Base-by-base conservation (phyloP, 768 basidiomycete species). In the Brasilioporus rufonigricans region DNA sequence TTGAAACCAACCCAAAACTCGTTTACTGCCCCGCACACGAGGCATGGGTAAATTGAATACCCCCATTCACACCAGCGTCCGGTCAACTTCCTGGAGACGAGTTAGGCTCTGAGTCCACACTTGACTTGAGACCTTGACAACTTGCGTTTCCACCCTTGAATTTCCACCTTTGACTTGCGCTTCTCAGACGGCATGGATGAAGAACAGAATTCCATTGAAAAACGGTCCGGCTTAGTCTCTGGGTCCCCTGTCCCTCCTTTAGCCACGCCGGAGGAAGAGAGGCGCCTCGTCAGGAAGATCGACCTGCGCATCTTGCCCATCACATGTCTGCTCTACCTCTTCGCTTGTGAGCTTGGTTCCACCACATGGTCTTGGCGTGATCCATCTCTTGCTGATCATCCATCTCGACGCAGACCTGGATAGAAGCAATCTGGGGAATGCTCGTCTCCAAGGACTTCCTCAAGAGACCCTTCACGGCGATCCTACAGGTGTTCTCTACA, bases 391-490 rank as follows among this genome's bases (percentile, higher is more conserved):
- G n/a, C 52, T 47, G 31, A 59, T 32, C 23, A 14, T 27, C 21
- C 13, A 10, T 31, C 13, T 44, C 47, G 21, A 47, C 32, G 26
- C 23, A 73, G 70, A 82, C 64, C 72, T 93, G 55, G 90, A 91
- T 63, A 80, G 91, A 56, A 83, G 83, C 5, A 91, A 91, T 61
- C 66, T 90, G 38, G 89, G 89, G 11, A 91, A 91, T 66, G 90
- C 89, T 24, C 79, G 89, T 53, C 72, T 91, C n/a, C n/a, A n/a
- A n/a, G n/a, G n/a, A n/a, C n/a, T n/a, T n/a, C n/a, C n/a, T n/a
- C n/a, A n/a, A n/a, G n/a, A 91, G 60, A 71, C 75, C 10, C 80
- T 91, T 10, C 74, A 76, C 9, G 87, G 88, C 7, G 89, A 91
- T 65, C 79, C 78, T 2, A 83, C 80, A 0, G 89, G 89, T 1